Percentiles rank a stretch among this genome's conserved stretches.
Evolutionary conservation across 2,329 filamentous ascomycete genomes (phyloP).

Genomic region (Neocatenulostroma microsporum): DNA sequence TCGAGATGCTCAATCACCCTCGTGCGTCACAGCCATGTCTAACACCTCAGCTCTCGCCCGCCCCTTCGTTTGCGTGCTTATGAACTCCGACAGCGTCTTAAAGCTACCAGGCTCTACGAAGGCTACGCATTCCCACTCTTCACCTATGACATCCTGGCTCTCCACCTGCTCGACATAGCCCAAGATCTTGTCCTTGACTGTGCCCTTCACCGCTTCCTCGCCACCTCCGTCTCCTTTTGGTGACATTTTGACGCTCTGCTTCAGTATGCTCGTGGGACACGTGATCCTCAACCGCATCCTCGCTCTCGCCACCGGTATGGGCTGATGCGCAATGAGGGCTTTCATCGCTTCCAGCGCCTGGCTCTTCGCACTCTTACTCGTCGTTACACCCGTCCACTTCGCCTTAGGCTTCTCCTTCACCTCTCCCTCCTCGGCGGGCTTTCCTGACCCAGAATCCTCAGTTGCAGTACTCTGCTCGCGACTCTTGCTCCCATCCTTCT

Average conservation of each 20-base stretch:
- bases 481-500: slow-evolving; percentile 24
- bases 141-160: slow-evolving; percentile 71
- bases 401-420: slow-evolving; percentile 39
- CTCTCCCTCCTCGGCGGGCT: slow-evolving; percentile 19
- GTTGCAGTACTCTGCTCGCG: slow-evolving; percentile 23
- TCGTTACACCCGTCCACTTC: slow-evolving; percentile 37
- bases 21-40: slow-evolving; percentile 90
- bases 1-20: slow-evolving; percentile 47
- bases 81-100: slow-evolving; percentile 81
- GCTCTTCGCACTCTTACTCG: slow-evolving; percentile 72
- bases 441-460: slow-evolving; percentile 19
- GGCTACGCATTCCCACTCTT: slow-evolving; percentile 88
- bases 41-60: slow-evolving; percentile 86
- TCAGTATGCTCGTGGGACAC: slow-evolving; percentile 72
- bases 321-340: slow-evolving; percentile 84
- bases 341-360: slow-evolving; percentile 97
- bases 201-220: slow-evolving; percentile 55
- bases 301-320: slow-evolving; percentile 84
- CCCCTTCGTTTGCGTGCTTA: slow-evolving; percentile 84
- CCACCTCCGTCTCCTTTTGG: slow-evolving; percentile 40
- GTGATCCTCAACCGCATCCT: slow-evolving; percentile 86
- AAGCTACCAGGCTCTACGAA: slow-evolving; percentile 94
- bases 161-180: slow-evolving; percentile 84
- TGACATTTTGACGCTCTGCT: slow-evolving; percentile 57
- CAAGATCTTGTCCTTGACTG: slow-evolving; percentile 85